These are phyloP conservation scores for Phycomyces nitens DNA, from an alignment of 192 early-diverging fungal genomes.

Conservation along the genomic window DNA sequence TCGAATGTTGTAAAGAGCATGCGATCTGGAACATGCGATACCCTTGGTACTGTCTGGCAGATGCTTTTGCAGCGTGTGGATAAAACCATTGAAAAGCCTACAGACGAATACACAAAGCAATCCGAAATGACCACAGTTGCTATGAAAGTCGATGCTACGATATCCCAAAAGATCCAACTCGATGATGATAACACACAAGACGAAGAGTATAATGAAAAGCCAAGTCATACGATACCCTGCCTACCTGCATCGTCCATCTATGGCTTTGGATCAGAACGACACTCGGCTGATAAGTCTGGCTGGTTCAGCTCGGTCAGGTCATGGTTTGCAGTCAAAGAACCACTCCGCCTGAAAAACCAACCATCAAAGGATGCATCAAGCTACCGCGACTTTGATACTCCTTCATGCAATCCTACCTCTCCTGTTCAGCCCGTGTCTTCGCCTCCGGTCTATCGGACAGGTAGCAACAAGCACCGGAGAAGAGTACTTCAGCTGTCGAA, in stretches of 20 bases:
- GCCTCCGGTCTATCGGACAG: slow-evolving; percentile 25
- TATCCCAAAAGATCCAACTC: neutral
- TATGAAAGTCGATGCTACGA: neutral
- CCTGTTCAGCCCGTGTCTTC: slow-evolving; percentile 6
- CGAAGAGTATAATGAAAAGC: neutral
- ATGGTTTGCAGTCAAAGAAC: slow-evolving; percentile 26
- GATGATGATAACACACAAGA: neutral
- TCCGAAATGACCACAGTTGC: neutral
- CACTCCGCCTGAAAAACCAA: slow-evolving; percentile 1
- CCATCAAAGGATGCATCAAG: slow-evolving; percentile 1
- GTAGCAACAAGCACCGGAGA: slow-evolving; percentile 21
- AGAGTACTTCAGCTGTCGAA: slow-evolving; percentile 18
- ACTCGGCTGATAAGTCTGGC: slow-evolving; percentile 12
- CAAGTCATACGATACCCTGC: neutral
- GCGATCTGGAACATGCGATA: slow-evolving; percentile 54
- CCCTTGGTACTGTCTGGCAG: slow-evolving; percentile 66
- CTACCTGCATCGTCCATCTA: neutral
- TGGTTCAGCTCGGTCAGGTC: slow-evolving; percentile 32
- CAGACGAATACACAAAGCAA: neutral
- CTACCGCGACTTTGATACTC: slow-evolving; percentile 22
- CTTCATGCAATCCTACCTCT: neutral
- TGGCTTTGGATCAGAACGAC: slow-evolving; percentile 10
- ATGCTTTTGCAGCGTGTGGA: slow-evolving; percentile 48
- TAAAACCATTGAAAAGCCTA: slow-evolving; percentile 4
- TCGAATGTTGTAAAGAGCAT: slow-evolving; percentile 52